These are phyloP conservation scores for Euphorbia celastroides DNA, from an alignment of 441 rosid genomes.

Conservation along the genomic window DNA sequence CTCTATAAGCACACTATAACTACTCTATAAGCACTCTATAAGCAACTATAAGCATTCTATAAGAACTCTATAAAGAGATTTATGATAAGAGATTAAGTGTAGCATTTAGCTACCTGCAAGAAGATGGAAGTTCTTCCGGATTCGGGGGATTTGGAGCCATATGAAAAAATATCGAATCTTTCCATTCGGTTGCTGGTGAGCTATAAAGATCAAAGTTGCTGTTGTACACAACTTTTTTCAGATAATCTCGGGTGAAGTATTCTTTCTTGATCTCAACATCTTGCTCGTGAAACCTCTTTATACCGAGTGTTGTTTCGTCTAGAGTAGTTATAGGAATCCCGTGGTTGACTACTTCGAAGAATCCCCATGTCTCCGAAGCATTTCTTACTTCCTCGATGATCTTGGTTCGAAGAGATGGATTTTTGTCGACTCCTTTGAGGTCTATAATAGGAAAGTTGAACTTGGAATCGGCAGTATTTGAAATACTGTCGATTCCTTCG, in stretches of 20 bases:
- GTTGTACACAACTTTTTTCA: slow-evolving; percentile 21
- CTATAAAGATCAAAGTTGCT: slow-evolving; percentile 36
- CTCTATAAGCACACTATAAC: not conserved
- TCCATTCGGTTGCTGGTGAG: slow-evolving; percentile 35
- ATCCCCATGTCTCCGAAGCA: slow-evolving; percentile 50
- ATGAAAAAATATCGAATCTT: slow-evolving; percentile 23
- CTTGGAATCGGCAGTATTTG: not conserved
- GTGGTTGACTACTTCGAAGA: slow-evolving; percentile 55
- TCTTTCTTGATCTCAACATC: slow-evolving; percentile 38
- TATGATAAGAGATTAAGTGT: no score
- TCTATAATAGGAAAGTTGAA: slow-evolving; percentile 48
- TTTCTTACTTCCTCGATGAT: slow-evolving; percentile 27
- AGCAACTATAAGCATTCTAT: no score
- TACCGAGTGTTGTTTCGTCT: slow-evolving; percentile 37
- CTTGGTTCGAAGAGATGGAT: no score
- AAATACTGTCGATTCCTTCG: slow-evolving; percentile 24
- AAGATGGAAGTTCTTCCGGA: slow-evolving; percentile 32
- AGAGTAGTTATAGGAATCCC: slow-evolving; percentile 35
- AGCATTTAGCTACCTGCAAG: slow-evolving; percentile 24
- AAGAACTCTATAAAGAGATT: no score
- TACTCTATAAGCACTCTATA: not conserved
- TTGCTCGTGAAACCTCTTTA: slow-evolving; percentile 46
- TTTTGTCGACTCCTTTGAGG: slow-evolving; percentile 29
- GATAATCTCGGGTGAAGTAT: slow-evolving; percentile 34
- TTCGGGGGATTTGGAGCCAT: slow-evolving; percentile 37